Percentiles rank a stretch among this genome's conserved stretches.
Conservation (phyloP, 139 green algal genomes). For the Chlorella sorokiniana region DNA sequence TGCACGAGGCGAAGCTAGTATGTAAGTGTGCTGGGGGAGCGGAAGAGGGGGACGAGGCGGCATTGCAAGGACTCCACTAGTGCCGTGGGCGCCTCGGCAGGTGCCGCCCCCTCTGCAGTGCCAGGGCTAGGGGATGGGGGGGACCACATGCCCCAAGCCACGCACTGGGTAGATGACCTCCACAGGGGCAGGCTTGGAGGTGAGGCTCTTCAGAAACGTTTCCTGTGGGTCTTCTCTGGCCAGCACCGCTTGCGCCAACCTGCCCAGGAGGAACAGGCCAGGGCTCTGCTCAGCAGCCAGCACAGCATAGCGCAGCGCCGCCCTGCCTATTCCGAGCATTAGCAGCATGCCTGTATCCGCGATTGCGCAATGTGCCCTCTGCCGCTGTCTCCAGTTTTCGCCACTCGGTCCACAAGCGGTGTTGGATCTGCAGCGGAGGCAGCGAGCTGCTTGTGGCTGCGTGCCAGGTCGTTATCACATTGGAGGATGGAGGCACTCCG, state of each 20-base stretch:
- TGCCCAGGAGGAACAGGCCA: conserved; percentile 16
- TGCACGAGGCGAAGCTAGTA: conserved; percentile 12
- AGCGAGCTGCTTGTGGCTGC: no score
- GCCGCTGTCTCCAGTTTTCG: conserved; percentile 50
- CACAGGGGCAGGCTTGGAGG: conserved; percentile 27
- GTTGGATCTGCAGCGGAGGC: conserved; percentile 3
- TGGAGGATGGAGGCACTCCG: neutral
- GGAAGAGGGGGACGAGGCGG: neutral
- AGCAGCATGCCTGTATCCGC: conserved; percentile 25
- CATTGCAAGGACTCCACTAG: no score
- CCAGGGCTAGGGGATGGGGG: no score
- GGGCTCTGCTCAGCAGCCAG: neutral
- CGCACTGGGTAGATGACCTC: conserved; percentile 63
- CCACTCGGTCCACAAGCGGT: conserved; percentile 45
- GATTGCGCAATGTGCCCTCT: conserved; percentile 48
- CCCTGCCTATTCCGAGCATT: no score
- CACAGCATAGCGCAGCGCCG: neutral
- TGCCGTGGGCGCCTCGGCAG: no score
- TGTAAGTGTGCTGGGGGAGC: neutral
- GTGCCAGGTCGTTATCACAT: neutral
- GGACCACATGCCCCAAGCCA: no score
- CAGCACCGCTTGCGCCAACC: conserved; percentile 60
- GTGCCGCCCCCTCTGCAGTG: no score
- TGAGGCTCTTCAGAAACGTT: conserved; percentile 65
- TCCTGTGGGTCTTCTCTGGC: conserved; percentile 60